Base-by-base conservation (phyloP, 768 basidiomycete species). In the Cyathus striatus region DNA sequence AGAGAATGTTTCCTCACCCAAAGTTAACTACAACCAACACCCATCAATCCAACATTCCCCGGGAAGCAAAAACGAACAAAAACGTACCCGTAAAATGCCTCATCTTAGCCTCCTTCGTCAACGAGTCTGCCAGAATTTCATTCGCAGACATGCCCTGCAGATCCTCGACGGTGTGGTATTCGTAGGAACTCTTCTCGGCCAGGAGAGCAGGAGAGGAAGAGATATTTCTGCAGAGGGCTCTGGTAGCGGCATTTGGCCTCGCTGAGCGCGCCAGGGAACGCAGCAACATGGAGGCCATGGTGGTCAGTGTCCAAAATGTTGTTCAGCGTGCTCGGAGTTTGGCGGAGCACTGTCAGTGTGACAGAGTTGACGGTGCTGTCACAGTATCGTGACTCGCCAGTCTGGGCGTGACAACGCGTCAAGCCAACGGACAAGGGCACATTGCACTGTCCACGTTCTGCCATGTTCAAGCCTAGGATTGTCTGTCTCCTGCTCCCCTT, bases 31-130 rank as follows among this genome's bases (percentile, higher is more conserved):
- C 20, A 49, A 23, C 22, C 36, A 18, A 37, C 32, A 24, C n/a
- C n/a, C n/a, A n/a, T n/a, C n/a, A n/a, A n/a, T n/a, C n/a, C n/a
- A n/a, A n/a, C n/a, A n/a, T n/a, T n/a, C n/a, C n/a, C n/a, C n/a
- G n/a, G n/a, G n/a, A n/a, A n/a, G n/a, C n/a, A n/a, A n/a, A n/a
- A n/a, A n/a, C n/a, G n/a, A n/a, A n/a, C n/a, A n/a, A n/a, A n/a
- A 30, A 69, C 75, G 48, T 56, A 91, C 88, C 91, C 42, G 93
- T 97, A 58, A 95, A 97, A 69, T 97, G 95, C 60, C 90, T 76
- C 75, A 96, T 77, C 58, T 85, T 84, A 12, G 85, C 68, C 50
- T 92, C 92, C 39, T 78, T 79, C 18, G 76, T 70, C 10, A 78
- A 78, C 0, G 80, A 81, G 60, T 93, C 91, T 38, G 76, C 71